phyloP scores from a whole-genome alignment of 73 alveolate species.

The Tetrahymena elliotti region DNA sequence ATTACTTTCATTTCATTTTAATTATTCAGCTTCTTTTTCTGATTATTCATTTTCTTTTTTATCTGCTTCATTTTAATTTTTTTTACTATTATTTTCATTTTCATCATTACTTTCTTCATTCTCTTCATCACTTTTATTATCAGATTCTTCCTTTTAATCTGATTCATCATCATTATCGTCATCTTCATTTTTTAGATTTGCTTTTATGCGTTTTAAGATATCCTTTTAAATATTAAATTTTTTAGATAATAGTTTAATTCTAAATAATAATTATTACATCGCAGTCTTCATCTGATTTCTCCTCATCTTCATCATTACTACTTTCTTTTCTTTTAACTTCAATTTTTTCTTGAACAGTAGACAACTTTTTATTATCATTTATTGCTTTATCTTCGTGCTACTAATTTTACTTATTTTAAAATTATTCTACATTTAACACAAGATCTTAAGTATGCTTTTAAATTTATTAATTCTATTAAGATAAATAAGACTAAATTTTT shows the following conservation, averaged over 20 bases:
- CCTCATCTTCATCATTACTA: not conserved
- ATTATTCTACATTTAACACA: not conserved
- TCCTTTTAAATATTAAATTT: not conserved
- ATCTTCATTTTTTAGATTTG: not conserved
- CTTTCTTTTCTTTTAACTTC: not conserved
- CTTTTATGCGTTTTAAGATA: not conserved
- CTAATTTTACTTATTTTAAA: not conserved
- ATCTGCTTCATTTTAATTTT: not conserved
- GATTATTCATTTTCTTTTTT: not conserved
- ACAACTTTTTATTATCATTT: not conserved
- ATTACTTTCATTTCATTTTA: no score
- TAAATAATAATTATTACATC: not conserved
- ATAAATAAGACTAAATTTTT: not conserved
- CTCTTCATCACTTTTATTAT: not conserved
- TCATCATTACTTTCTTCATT: not conserved
- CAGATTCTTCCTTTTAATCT: not conserved
- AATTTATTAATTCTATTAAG: not conserved
- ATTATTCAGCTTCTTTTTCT: not conserved
- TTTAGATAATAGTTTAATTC: not conserved
- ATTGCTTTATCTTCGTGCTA: not conserved
- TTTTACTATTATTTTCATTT: not conserved
- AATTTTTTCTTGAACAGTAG: not conserved
- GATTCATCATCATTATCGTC: not conserved
- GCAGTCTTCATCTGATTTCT: not conserved
- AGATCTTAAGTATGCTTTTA: not conserved